Base-by-base conservation (phyloP, 768 basidiomycete species). In the Naematelia aurantialba region DNA sequence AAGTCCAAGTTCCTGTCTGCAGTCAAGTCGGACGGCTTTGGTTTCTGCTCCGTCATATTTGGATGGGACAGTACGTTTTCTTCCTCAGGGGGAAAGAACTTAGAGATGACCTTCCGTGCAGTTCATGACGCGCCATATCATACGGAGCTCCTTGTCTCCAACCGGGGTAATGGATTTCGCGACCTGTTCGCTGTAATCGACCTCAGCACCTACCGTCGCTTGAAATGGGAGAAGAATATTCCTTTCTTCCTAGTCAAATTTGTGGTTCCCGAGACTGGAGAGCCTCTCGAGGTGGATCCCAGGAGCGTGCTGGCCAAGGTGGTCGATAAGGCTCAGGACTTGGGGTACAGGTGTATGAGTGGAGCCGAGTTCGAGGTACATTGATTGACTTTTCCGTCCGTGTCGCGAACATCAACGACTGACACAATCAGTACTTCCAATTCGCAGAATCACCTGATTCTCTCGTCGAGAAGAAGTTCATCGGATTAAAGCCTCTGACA, bases 221-320 rank as follows among this genome's bases (percentile, higher is more conserved):
- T 98, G 56, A 88, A 89, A 60, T 92, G 91, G 89, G 91, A 97
- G 75, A 81, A 87, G 64, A 82, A 93, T 60, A 86, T 91, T 1
- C 89, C 96, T 0, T 91, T 98, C 78, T 98, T 98, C 81, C 81
- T 99, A 4, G 82, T 94, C 34, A 89, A 87, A 1, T 98, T 96
- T 80, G 71, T 87, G 27, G 89, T 97, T 72, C 93, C 96, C 0
- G 86, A 89, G 22, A 89, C 90, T 3, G 84, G 83, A 62, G 78
- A 85, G 58, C 87, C 88, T n/a, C 79, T 99, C 21, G 80, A 80
- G 45, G 91, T 86, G 5, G 92, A 94, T 72, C 94, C 96, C 11
- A 83, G 96, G 46, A 86, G 91, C n/a, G 81, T 88, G 29, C 79
- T 97, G 45, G 82, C 83, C 68, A 81, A 79, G 27, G 82, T 85